Percentiles rank a stretch among this genome's conserved stretches.
Conservation (phyloP, 225 moss, liverwort and hornwort species). For the Marchantia polymorpha region DNA sequence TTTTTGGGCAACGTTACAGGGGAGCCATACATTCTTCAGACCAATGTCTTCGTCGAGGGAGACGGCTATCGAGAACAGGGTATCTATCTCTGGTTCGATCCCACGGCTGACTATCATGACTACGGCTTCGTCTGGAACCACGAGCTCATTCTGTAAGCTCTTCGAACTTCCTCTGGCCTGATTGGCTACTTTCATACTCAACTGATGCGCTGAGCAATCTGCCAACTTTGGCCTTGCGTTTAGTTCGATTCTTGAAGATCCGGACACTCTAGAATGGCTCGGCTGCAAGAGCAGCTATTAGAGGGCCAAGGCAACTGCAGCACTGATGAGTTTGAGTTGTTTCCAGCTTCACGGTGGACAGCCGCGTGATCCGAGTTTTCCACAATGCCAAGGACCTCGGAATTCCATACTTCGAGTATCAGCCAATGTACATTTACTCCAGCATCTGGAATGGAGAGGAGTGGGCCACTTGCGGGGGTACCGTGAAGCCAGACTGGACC, state of each 20-base stretch:
- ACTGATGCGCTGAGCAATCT: too few species aligned
- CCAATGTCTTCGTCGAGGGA: constrained; percentile 32
- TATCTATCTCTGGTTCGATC: constrained; percentile 59
- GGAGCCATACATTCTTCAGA: constrained; percentile 46
- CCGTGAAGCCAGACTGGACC: constrained; percentile 51
- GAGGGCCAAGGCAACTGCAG: too few species aligned
- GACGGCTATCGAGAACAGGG: constrained; percentile 60
- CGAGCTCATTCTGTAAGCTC: constrained; percentile 28
- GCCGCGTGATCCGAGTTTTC: constrained; percentile 57
- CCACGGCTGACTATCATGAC: constrained; percentile 54
- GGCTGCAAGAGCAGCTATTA: too few species aligned
- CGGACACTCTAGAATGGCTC: not conserved
- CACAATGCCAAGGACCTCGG: constrained; percentile 54
- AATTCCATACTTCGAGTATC: constrained; percentile 57
- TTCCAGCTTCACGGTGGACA: constrained; percentile 69
- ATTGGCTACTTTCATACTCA: too few species aligned
- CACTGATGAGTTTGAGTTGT: too few species aligned
- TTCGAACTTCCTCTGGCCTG: constrained; percentile 14
- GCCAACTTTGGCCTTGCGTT: too few species aligned
- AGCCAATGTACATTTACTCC: constrained; percentile 68
- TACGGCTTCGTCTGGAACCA: too few species aligned
- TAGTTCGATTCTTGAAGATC: constrained; percentile 31
- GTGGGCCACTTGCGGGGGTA: constrained; percentile 75
- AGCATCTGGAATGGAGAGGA: constrained; percentile 65
- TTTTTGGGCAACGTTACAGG: constrained; percentile 60